Base-by-base conservation (phyloP, 2,329 filamentous ascomycete species). In the Ophiostoma ips region DNA sequence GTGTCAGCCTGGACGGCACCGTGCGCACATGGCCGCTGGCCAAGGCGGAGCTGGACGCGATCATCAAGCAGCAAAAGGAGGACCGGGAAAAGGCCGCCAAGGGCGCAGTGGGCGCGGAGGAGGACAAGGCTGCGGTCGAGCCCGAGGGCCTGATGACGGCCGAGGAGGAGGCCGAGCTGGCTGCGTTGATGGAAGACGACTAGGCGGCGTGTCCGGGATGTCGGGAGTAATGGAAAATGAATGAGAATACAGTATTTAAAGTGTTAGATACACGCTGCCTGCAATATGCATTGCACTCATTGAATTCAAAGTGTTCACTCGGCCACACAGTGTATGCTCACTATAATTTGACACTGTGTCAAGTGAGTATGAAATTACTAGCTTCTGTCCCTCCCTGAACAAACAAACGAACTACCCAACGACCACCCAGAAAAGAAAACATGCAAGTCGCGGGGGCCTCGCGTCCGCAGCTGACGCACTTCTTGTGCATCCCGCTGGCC, bases 121-220 rank as follows among this genome's bases (percentile, higher is more conserved):
- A 95, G 63, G 88, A 95, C 66, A 53, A 41, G 5, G 31, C 41
- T 0, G 36, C 31, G 9, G 63, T 63, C 55, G 68, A 67, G 48
- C 8, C 12, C 15, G 73, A 75, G 49, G 68, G 71, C 31, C 52
- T 79, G 59, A 68, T 95, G 66, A 94, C 88, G 3, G 83, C 78
- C 19, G 90, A 96, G 58, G 92, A 98, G 64, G 90, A 96, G 66
- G 55, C 84, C 5, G 92, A 96, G 64, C 71, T 98, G 56, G 89
- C 87, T 13, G 92, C 89, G 56, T 67, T 98, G 62, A 86, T 98
- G 86, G 87, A 82, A 51, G 82, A 87, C 55, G 81, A 86, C 55
- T 52, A 44, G 43, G 3, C 18, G 24, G 24, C 8, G n/a, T n/a
- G n/a, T n/a, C n/a, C n/a, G n/a, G n/a, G n/a, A n/a, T n/a, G n/a